Conservation (phyloP, 2,329 filamentous ascomycete species). For the Pseudohalonectria lignicola region DNA sequence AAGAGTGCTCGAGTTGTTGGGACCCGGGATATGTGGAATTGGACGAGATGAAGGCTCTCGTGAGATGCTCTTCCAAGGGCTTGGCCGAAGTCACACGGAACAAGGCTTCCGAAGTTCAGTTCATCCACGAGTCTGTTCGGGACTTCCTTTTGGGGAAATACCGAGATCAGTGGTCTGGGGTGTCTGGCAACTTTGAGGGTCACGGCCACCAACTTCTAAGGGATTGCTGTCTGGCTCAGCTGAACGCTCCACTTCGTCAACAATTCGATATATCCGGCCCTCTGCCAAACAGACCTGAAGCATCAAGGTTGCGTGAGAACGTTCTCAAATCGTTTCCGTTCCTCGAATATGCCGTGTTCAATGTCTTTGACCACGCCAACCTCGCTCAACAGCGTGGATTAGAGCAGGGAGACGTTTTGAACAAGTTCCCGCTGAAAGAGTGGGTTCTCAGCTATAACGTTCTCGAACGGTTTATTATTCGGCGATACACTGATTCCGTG, state of each 20-base stretch:
- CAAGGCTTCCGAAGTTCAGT: conserved; percentile 28
- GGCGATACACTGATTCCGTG: conserved; percentile 3
- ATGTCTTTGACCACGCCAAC: conserved; percentile 29
- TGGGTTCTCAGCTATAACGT: conserved; percentile 2
- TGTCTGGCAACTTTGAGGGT: conserved; percentile 17
- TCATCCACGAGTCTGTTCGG: conserved; percentile 40
- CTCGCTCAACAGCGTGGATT: conserved; percentile 3
- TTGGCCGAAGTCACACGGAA: conserved; percentile 29
- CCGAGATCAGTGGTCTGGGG: conserved; percentile 21
- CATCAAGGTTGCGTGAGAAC: not conserved
- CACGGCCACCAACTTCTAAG: conserved; percentile 30
- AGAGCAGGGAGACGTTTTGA: not conserved
- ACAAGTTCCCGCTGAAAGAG: not conserved
- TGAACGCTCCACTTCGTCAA: conserved; percentile 10
- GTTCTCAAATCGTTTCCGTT: conserved; percentile 25
- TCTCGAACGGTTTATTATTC: not conserved
- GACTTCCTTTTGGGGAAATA: conserved; percentile 31
- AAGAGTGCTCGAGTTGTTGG: conserved; percentile 2
- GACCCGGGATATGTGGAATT: conserved; percentile 7
- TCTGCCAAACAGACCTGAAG: not conserved
- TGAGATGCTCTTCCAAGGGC: conserved; percentile 36
- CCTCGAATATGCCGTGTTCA: conserved; percentile 29
- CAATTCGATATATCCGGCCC: not conserved
- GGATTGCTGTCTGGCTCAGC: conserved; percentile 27
- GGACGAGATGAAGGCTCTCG: conserved; percentile 17